Evolutionary conservation across 768 basidiomycete species (phyloP).

Genomic region (Zangia roseola): DNA sequence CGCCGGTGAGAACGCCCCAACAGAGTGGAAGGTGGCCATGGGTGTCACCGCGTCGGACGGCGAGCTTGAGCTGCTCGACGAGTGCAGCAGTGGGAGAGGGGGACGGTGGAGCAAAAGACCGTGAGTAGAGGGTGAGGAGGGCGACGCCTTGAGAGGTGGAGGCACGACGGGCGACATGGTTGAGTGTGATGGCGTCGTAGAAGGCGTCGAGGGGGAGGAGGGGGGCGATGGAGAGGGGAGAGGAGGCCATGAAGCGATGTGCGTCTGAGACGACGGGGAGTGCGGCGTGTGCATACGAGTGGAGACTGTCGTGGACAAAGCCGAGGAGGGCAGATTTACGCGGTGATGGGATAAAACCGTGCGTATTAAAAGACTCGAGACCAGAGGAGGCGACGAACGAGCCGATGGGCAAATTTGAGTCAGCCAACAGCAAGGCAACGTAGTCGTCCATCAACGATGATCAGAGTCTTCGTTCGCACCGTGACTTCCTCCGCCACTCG

Average conservation of each 20-base stretch:
- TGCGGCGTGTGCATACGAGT: constrained; percentile 75
- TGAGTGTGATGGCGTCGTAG: constrained; percentile 85
- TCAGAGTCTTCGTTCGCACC: constrained; percentile 1
- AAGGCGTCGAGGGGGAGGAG: constrained; percentile 65
- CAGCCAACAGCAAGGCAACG: constrained; percentile 75
- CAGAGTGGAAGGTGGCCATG: constrained; percentile 87
- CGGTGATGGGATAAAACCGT: constrained; percentile 61
- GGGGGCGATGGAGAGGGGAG: constrained; percentile 33
- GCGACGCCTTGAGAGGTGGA: constrained; percentile 92
- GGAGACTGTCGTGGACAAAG: constrained; percentile 71
- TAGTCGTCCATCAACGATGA: constrained; percentile 49
- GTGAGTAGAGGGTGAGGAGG: constrained; percentile 82
- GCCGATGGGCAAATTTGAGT: constrained; percentile 95
- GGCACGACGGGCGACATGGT: constrained; percentile 84
- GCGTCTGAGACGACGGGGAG: constrained; percentile 79
- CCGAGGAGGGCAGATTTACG: constrained; percentile 34
- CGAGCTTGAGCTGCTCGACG: constrained; percentile 68
- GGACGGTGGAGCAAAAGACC: constrained; percentile 68
- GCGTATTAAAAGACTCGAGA: constrained; percentile 84
- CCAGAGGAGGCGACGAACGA: constrained; percentile 95
- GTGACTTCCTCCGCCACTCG: constrained; percentile 13
- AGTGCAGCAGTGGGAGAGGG: constrained; percentile 32
- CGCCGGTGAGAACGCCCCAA: constrained; percentile 84
- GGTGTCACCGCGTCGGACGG: constrained; percentile 59
- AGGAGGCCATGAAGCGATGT: constrained; percentile 40